Evolutionary conservation across 495 filamentous ascomycete genomes (phyloP).

Genomic region (Corynascus novoguineensis): DNA sequence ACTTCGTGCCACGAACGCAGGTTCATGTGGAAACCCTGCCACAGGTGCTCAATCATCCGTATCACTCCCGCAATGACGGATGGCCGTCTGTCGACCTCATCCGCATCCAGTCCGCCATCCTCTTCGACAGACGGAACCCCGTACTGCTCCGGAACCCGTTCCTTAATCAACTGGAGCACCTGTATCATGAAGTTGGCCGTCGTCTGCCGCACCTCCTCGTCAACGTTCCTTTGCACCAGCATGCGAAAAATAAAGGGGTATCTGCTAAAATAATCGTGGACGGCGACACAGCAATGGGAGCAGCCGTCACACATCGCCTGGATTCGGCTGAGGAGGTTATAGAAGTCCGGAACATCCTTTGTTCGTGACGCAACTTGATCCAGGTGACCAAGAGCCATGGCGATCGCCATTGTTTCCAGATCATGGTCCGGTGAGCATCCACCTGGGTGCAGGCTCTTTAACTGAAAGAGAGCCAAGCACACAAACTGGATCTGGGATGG

Average conservation of each 20-base stretch:
- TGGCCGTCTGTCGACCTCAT: slow-evolving; percentile 31
- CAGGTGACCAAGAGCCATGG: slow-evolving; percentile 66
- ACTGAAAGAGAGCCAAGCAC: slow-evolving; percentile 49
- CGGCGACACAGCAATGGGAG: slow-evolving; percentile 49
- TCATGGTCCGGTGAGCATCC: slow-evolving; percentile 47
- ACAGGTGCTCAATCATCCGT: slow-evolving; percentile 50
- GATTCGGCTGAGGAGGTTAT: slow-evolving; percentile 50
- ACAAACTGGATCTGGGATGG: slow-evolving; percentile 65
- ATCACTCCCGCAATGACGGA: slow-evolving; percentile 32
- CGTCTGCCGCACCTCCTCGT: slow-evolving; percentile 54
- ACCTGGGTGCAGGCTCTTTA: slow-evolving; percentile 36
- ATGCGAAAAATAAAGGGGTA: slow-evolving; percentile 56
- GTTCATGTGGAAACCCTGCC: slow-evolving; percentile 48
- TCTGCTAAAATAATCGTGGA: slow-evolving; percentile 58
- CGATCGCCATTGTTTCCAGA: slow-evolving; percentile 56
- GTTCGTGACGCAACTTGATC: slow-evolving; percentile 72
- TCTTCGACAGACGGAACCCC: slow-evolving; percentile 18
- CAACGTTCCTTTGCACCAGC: slow-evolving; percentile 60
- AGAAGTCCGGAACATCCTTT: slow-evolving; percentile 63
- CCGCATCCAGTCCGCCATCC: slow-evolving; percentile 25
- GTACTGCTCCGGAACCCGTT: slow-evolving; percentile 39
- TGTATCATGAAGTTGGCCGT: slow-evolving; percentile 51
- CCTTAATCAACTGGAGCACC: slow-evolving; percentile 49
- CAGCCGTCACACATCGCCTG: slow-evolving; percentile 50
- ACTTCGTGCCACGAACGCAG: slow-evolving; percentile 74